phyloP scores from a whole-genome alignment of 2,329 filamentous ascomycete species.

The Curvularia verruculosa region DNA sequence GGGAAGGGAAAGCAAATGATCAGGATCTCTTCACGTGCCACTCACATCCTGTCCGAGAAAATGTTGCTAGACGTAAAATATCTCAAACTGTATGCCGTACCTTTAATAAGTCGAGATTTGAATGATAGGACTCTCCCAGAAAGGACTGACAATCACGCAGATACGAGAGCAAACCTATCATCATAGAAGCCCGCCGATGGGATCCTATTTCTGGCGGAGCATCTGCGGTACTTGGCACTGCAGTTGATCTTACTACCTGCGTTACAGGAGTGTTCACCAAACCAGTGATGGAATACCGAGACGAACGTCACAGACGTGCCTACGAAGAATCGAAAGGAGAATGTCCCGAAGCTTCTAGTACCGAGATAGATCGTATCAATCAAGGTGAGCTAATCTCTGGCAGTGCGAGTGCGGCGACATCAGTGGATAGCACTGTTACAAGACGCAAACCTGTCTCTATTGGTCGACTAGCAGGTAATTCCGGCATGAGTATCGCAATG shows the following conservation, averaged over 20 bases:
- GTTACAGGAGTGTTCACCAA: conserved; percentile 16
- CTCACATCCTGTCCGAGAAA: neutral
- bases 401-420: neutral
- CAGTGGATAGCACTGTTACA: neutral
- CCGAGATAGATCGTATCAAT: neutral
- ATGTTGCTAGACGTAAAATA: neutral
- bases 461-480: conserved; percentile 14
- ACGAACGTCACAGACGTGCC: neutral
- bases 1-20: neutral
- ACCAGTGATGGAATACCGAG: neutral
- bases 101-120: neutral
- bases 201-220: conserved; percentile 71
- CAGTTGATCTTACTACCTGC: conserved; percentile 63
- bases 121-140: neutral
- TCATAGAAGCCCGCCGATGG: conserved; percentile 49
- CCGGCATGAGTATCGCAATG: conserved; percentile 17
- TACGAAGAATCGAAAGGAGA: neutral
- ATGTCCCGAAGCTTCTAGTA: neutral
- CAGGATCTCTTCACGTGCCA: neutral
- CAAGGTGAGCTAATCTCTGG: neutral
- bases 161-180: conserved; percentile 27
- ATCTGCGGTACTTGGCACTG: conserved; percentile 61
- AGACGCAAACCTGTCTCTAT: neutral
- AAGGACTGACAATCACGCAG: neutral
- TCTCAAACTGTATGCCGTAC: neutral